These are phyloP conservation scores for Sphagnum tenellum DNA, from an alignment of 225 moss, liverwort and hornwort genomes.

Conservation along the genomic window DNA sequence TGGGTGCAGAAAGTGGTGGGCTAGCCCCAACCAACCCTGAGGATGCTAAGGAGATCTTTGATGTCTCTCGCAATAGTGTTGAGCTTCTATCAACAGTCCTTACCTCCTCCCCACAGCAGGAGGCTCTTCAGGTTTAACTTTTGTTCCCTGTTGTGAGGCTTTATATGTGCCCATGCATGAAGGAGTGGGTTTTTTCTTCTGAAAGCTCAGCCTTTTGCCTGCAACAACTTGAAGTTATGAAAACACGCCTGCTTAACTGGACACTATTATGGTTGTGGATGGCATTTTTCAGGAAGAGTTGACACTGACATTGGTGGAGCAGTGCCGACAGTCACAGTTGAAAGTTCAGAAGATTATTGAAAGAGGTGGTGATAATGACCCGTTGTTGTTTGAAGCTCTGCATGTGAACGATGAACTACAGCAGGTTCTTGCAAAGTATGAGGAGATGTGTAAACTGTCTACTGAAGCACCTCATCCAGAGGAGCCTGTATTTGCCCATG, in stretches of 20 bases:
- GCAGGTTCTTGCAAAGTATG: slow-evolving; percentile 64
- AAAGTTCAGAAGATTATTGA: slow-evolving; percentile 67
- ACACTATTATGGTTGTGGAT: not conserved
- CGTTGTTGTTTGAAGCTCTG: slow-evolving; percentile 34
- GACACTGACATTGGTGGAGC: slow-evolving; percentile 64
- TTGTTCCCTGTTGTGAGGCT: slow-evolving; percentile 36
- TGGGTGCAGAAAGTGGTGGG: too few relatives aligned
- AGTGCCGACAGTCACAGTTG: slow-evolving; percentile 73
- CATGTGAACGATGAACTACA: slow-evolving; percentile 70
- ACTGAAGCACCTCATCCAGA: slow-evolving; percentile 8
- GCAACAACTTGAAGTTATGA: not conserved
- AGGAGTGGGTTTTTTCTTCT: not conserved
- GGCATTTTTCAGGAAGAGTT: slow-evolving; percentile 37
- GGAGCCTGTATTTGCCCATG: slow-evolving; percentile 42
- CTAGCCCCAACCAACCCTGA: slow-evolving; percentile 1
- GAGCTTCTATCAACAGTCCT: slow-evolving; percentile 40
- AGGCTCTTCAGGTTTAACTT: slow-evolving; percentile 31
- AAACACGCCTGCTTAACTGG: not conserved
- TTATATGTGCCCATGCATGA: slow-evolving; percentile 1
- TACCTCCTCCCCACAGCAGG: slow-evolving; percentile 36
- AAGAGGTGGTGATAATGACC: slow-evolving; percentile 38
- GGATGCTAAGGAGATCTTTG: slow-evolving; percentile 27
- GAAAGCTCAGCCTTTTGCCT: not conserved
- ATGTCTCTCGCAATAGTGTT: slow-evolving; percentile 35
- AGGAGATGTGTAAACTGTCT: slow-evolving; percentile 37